These are phyloP conservation scores for Mortierella antarctica DNA, from an alignment of 192 early-diverging fungal genomes.

Conservation along the genomic window DNA sequence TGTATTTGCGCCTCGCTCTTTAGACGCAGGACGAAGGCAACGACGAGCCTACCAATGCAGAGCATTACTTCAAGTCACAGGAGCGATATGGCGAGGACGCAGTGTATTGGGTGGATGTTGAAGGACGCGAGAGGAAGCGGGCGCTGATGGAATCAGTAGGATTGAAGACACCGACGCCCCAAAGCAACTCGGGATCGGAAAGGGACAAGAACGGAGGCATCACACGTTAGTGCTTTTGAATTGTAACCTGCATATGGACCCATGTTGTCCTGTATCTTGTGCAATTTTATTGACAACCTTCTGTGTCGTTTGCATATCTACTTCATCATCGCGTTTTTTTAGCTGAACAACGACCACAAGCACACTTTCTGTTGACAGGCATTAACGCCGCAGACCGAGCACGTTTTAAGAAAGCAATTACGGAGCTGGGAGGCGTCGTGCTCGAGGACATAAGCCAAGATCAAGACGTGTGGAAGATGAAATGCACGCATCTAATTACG, in stretches of 20 bases:
- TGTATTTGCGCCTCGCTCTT: no score
- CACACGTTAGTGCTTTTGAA: neutral
- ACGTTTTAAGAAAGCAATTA: slow-evolving; percentile 17
- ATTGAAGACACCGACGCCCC: slow-evolving; percentile 18
- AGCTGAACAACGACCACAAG: neutral
- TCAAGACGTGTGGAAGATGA: slow-evolving; percentile 24
- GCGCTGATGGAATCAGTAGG: slow-evolving; percentile 26
- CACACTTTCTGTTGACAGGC: slow-evolving; percentile 31
- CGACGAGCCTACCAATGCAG: slow-evolving; percentile 19
- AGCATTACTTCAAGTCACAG: slow-evolving; percentile 11
- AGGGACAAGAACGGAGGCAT: no score
- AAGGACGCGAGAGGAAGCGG: slow-evolving; percentile 34
- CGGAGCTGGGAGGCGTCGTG: slow-evolving; percentile 23
- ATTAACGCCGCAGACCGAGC: slow-evolving; percentile 13
- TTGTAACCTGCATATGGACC: no score
- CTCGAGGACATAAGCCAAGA: slow-evolving; percentile 25
- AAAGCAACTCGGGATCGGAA: neutral
- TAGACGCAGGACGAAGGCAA: slow-evolving; percentile 7
- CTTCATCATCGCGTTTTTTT: slow-evolving; percentile 3
- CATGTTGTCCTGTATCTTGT: neutral
- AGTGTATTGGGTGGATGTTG: slow-evolving; percentile 40
- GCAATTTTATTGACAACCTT: neutral
- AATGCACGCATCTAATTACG: slow-evolving; percentile 42
- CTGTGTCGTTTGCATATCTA: neutral
- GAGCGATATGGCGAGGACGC: slow-evolving; percentile 22